These are phyloP conservation scores for Heritiera littoralis DNA, from an alignment of 345 rosid genomes.

Conservation along the genomic window DNA sequence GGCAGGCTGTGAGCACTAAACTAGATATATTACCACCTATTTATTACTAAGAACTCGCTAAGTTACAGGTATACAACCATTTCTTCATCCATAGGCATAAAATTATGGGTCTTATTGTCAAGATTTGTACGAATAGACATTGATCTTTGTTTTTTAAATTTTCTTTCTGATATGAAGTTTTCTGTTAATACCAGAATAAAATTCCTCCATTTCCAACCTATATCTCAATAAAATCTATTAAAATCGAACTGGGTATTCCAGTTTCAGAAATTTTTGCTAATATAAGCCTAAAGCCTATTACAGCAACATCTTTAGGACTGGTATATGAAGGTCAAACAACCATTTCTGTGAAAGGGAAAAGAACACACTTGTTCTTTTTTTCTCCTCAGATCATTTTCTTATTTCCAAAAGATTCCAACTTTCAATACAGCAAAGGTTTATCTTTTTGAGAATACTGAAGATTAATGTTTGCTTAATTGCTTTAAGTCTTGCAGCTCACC, in stretches of 20 bases:
- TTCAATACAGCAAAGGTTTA: neutral
- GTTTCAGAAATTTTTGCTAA: slow-evolving; percentile 75
- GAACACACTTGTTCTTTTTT: neutral
- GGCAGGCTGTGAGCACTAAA: slow-evolving; percentile 96
- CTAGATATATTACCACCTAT: slow-evolving; percentile 81
- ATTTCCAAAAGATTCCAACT: neutral
- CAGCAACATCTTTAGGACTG: slow-evolving; percentile 97
- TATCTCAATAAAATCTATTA: slow-evolving; percentile 77
- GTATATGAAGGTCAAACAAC: slow-evolving; percentile 85
- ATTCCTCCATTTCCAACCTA: slow-evolving; percentile 86
- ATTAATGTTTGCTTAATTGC: slow-evolving; percentile 31
- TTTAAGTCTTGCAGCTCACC: slow-evolving; percentile 87
- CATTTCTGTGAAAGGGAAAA: slow-evolving; percentile 12
- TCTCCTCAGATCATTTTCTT: neutral
- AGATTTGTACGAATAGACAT: slow-evolving; percentile 7
- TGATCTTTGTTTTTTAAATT: neutral
- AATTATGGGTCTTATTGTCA: neutral
- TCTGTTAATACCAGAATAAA: slow-evolving; percentile 68
- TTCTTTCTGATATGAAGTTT: slow-evolving; percentile 20
- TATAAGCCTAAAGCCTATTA: slow-evolving; percentile 83
- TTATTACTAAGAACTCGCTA: slow-evolving; percentile 90
- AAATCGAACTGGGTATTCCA: slow-evolving; percentile 74
- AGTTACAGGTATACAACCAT: slow-evolving; percentile 64
- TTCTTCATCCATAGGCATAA: slow-evolving; percentile 14
- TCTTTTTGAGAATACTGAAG: slow-evolving; percentile 22